Percentiles rank a stretch among this genome's conserved stretches.
phyloP scores from a whole-genome alignment of 495 filamentous ascomycete genomes.

The Penicillium cosmopolitanum region DNA sequence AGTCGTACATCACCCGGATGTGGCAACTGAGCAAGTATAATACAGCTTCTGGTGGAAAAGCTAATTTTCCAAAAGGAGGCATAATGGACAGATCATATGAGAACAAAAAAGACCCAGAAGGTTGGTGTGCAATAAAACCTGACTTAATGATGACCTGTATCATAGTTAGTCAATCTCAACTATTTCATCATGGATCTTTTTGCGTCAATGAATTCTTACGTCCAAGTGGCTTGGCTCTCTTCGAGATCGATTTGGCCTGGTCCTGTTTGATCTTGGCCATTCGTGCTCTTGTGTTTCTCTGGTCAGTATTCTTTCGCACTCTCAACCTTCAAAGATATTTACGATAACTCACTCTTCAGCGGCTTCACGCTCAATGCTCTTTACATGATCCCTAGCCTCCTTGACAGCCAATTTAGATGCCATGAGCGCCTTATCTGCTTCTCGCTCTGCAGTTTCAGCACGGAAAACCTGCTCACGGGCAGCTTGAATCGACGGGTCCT shows the following conservation, averaged over 20 bases:
- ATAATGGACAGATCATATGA: too few species aligned
- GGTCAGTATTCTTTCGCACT: not conserved
- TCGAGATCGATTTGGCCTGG: slow-evolving; percentile 63
- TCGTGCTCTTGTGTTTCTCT: slow-evolving; percentile 38
- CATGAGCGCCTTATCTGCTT: slow-evolving; percentile 64
- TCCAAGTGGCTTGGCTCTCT: slow-evolving; percentile 67
- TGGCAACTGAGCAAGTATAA: too few species aligned
- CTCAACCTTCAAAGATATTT: not conserved
- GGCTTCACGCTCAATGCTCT: slow-evolving; percentile 64
- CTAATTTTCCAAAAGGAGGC: too few species aligned
- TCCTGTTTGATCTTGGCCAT: slow-evolving; percentile 68
- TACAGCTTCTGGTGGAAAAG: too few species aligned
- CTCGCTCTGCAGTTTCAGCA: slow-evolving; percentile 62
- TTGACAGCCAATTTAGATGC: slow-evolving; percentile 59
- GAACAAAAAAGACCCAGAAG: too few species aligned
- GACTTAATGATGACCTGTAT: not conserved
- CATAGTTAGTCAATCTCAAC: slow-evolving; percentile 55
- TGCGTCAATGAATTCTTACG: slow-evolving; percentile 55
- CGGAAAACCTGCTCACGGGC: slow-evolving; percentile 60
- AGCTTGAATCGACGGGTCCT: slow-evolving; percentile 61
- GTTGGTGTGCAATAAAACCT: too few species aligned
- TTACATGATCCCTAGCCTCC: slow-evolving; percentile 65
- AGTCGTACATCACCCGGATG: too few species aligned
- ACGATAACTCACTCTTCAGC: slow-evolving; percentile 54
- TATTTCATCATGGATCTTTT: slow-evolving; percentile 27